These are phyloP conservation scores for Amniculicola lignicola DNA, from an alignment of 495 filamentous ascomycete species.

Conservation along the genomic window DNA sequence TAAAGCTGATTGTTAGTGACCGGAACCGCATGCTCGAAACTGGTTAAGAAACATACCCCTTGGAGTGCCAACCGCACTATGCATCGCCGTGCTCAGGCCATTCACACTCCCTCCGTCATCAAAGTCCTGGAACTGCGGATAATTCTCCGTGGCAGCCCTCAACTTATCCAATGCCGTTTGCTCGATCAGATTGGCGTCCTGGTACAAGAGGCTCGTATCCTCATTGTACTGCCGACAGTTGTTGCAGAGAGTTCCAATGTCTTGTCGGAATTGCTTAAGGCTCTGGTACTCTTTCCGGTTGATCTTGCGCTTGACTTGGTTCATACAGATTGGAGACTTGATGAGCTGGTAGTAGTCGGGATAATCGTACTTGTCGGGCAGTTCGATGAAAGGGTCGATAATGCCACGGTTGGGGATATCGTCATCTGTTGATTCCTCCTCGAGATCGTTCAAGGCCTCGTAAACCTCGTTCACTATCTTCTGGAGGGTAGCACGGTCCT, in stretches of 20 bases:
- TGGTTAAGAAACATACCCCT: too few species aligned
- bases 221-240: conserved; percentile 97
- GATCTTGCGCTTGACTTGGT: conserved; percentile 87
- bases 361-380: conserved; percentile 82
- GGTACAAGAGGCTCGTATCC: conserved; percentile 83
- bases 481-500: conserved; percentile 64
- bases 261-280: conserved; percentile 72
- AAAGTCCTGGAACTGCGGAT: conserved; percentile 71
- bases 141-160: conserved; percentile 62
- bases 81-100: conserved; percentile 65
- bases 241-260: conserved; percentile 77
- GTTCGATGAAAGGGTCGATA: conserved; percentile 90
- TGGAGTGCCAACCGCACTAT: conserved; percentile 64
- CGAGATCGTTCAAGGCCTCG: conserved; percentile 75
- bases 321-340: conserved; percentile 86
- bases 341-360: conserved; percentile 94
- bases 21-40: too few species aligned
- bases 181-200: conserved; percentile 85
- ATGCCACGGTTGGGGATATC: conserved; percentile 68
- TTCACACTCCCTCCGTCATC: conserved; percentile 58
- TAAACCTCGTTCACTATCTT: conserved; percentile 70
- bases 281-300: conserved; percentile 87
- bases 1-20: too few species aligned
- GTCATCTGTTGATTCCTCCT: conserved; percentile 57
- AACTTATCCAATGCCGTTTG: conserved; percentile 60